Percentiles rank a stretch among this genome's conserved stretches.
Conservation (phyloP, 768 basidiomycete species). For the Termitomyces bulborhizus region DNA sequence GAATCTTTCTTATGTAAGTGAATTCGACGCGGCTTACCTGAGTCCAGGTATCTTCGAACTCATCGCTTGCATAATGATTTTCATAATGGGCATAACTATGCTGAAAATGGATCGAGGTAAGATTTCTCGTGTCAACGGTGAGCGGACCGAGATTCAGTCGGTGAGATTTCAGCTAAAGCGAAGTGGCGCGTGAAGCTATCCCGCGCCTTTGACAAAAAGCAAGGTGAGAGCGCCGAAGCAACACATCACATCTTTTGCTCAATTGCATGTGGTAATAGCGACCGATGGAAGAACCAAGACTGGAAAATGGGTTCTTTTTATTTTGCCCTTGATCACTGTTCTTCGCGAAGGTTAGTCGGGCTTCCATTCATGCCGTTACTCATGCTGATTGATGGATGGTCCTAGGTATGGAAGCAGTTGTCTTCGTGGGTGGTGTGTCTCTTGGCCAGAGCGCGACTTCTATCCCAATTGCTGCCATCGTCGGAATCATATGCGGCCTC, state of each 20-base stretch:
- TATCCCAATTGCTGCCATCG: constrained; percentile 87
- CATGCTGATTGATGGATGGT: neutral
- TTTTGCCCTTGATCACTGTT: constrained; percentile 88
- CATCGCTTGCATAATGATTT: constrained; percentile 76
- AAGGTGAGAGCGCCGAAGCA: neutral
- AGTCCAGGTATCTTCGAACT: constrained; percentile 58
- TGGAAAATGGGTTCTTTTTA: constrained; percentile 83
- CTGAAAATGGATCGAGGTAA: constrained; percentile 82
- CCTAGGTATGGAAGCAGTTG: constrained; percentile 77
- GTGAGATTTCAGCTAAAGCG: constrained; percentile 52
- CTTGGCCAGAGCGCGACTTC: constrained; percentile 76
- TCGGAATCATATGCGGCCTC: constrained; percentile 75
- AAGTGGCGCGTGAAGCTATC: constrained; percentile 92
- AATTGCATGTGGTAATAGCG: constrained; percentile 20
- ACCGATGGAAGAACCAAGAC: constrained; percentile 43
- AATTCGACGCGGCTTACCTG: neutral
- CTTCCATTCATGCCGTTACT: too few relatives aligned
- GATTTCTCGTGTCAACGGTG: neutral
- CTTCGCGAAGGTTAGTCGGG: constrained; percentile 69
- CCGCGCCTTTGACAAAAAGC: constrained; percentile 59
- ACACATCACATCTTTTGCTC: neutral
- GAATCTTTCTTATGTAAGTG: constrained; percentile 4
- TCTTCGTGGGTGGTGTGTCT: constrained; percentile 93
- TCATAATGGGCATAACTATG: constrained; percentile 92
- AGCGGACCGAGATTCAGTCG: neutral